Evolutionary conservation across 2,329 filamentous ascomycete genomes (phyloP), one percentile per base, ranked within the genome.

Genomic region (Aspergillus ustus): DNA sequence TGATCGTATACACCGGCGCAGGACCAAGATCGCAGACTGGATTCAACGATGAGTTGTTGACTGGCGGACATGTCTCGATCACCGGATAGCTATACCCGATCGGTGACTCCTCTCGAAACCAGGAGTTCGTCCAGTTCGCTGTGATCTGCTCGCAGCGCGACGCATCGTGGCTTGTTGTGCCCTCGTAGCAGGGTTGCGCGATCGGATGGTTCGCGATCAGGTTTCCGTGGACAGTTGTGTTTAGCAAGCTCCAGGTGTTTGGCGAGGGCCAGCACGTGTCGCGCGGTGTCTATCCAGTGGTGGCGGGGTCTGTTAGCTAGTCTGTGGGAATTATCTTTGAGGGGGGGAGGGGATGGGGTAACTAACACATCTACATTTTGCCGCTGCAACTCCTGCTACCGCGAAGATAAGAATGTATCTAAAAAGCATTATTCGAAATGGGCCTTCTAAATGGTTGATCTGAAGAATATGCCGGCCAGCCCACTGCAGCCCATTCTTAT

Each of bases 191-290:
- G 1, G 79, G 70, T 6, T 79, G 73, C 1, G 78, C 84, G 11
- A 85, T 66, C 0, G 85, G 85, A 3, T 80, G 69, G 0, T 81
- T 84, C 13, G 78, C 75, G 48, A 86, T 75, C 17, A 87, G 74
- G 9, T 73, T 74, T 7, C 82, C 83, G 25, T 72, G 70, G 0
- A 87, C 73, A 1, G 83, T 81, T 5, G 65, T 53, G 67, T 87
- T 85, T 56, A 87, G 77, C 0, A 66, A 55, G 11, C 69, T 65
- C 84, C 85, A 87, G 6, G 74, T 68, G 0, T 68, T 48, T 1
- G 61, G 20, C 0, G 71, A 70, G 0, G 85, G 85, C 84, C 85
- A 88, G 67, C 75, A 61, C n/a, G 53, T 29, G 20, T 61, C 50
- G 1, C 15, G 40, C 34, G 59, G 59, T 5, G 49, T 50, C 59